These are phyloP conservation scores for Tephrocybe rancida DNA, from an alignment of 768 basidiomycete genomes.

Conservation along the genomic window DNA sequence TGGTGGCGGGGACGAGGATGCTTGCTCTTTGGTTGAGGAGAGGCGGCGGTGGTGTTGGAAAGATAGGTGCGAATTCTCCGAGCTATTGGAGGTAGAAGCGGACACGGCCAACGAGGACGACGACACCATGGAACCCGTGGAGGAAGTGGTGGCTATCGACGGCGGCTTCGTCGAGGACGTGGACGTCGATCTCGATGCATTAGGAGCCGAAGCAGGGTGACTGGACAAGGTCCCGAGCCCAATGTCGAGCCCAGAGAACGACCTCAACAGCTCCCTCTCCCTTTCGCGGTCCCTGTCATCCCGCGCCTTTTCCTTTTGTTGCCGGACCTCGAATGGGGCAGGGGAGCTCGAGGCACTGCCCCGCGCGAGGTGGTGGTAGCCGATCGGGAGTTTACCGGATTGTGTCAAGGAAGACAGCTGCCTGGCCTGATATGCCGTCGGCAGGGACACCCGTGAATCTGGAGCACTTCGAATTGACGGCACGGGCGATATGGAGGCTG, in stretches of 20 bases:
- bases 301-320: constrained; percentile 7
- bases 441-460: constrained; percentile 6
- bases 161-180: constrained; percentile 19
- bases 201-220: background rate
- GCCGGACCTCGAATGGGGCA: constrained; percentile 35
- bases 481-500: constrained; percentile 24
- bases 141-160: constrained; percentile 3
- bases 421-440: background rate
- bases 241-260: constrained; percentile 12
- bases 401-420: constrained; percentile 9
- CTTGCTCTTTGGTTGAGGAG: background rate
- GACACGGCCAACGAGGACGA: constrained; percentile 16
- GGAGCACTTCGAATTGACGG: constrained; percentile 11
- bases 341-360: constrained; percentile 12
- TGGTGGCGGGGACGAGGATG: background rate
- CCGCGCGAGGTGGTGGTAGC: constrained; percentile 16
- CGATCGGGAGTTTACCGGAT: constrained; percentile 5
- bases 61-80: constrained; percentile 12
- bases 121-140: constrained; percentile 12
- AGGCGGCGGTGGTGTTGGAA: background rate
- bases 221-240: constrained; percentile 8
- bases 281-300: constrained; percentile 5
- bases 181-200: constrained; percentile 16
- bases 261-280: constrained; percentile 10
- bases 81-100: constrained; percentile 10